A percentile compares a stretch with the other conserved stretches of the same genome.
These are phyloP conservation scores for Adansonia digitata DNA, from an alignment of 345 rosid genomes.

Conservation along the genomic window DNA sequence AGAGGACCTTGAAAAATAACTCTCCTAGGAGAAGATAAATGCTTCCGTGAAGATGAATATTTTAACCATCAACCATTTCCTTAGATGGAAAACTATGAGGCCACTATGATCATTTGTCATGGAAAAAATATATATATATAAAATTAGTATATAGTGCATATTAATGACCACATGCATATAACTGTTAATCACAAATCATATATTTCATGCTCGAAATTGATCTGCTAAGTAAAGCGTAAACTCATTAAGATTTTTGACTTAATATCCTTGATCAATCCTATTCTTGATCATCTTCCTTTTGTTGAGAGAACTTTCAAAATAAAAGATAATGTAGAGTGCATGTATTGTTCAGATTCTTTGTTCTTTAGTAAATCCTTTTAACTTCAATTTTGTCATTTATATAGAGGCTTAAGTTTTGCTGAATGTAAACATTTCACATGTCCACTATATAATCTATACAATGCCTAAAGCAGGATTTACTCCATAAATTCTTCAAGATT, in stretches of 20 bases:
- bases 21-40: too few relatives aligned
- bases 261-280: too few relatives aligned
- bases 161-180: neutral
- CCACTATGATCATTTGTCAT: neutral
- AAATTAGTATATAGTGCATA: neutral
- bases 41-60: too few relatives aligned
- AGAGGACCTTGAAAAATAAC: too few relatives aligned
- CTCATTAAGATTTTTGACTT: neutral
- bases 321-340: neutral
- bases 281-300: too few relatives aligned
- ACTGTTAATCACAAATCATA: neutral
- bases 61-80: too few relatives aligned
- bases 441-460: neutral
- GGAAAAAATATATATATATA: neutral
- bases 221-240: neutral
- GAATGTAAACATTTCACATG: neutral
- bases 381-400: too few relatives aligned
- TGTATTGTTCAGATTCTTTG: neutral
- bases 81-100: neutral
- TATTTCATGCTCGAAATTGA: neutral
- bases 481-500: neutral
- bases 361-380: too few relatives aligned
- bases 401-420: neutral
- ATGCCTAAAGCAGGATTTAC: neutral
- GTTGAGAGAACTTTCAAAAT: too few relatives aligned